A percentile compares a stretch with the other conserved stretches of the same genome.
Evolutionary conservation across 768 basidiomycete genomes (phyloP).

Genomic region (Trametes villosa): DNA sequence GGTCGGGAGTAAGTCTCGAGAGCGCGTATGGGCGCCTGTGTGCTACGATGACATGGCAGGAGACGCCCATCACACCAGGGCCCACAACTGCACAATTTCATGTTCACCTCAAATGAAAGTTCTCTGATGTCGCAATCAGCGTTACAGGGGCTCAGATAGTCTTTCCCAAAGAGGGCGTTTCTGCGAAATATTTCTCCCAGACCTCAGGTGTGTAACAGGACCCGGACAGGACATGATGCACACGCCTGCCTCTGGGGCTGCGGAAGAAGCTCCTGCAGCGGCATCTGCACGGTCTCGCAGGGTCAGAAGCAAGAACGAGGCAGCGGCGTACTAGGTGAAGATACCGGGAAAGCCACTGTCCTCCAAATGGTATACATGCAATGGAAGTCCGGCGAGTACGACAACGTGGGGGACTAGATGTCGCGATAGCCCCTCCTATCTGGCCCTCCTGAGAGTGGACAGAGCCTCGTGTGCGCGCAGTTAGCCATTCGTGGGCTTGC

Average conservation of each 20-base stretch:
- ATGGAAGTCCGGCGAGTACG: neutral
- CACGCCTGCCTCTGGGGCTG: neutral
- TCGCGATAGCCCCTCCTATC: neutral
- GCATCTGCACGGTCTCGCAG: neutral
- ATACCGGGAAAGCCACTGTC: neutral
- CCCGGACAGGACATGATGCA: no score
- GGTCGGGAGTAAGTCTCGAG: neutral
- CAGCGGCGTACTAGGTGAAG: neutral
- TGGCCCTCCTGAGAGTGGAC: neutral
- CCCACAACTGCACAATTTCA: slow-evolving; percentile 1
- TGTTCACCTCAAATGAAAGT: neutral
- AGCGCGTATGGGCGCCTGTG: slow-evolving; percentile 6
- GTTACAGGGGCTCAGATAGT: no score
- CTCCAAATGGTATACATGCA: neutral
- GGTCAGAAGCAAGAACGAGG: neutral
- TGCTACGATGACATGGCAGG: neutral
- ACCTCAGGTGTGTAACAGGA: no score
- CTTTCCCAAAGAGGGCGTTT: no score
- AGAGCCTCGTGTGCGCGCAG: slow-evolving; percentile 20
- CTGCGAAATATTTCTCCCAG: no score
- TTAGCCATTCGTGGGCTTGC: slow-evolving; percentile 28
- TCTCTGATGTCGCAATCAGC: neutral
- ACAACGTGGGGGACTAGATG: slow-evolving; percentile 20
- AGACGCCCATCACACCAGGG: slow-evolving; percentile 5
- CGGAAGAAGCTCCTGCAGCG: neutral